Base-by-base conservation (phyloP, 768 basidiomycete genomes). In the Russula foetens region DNA sequence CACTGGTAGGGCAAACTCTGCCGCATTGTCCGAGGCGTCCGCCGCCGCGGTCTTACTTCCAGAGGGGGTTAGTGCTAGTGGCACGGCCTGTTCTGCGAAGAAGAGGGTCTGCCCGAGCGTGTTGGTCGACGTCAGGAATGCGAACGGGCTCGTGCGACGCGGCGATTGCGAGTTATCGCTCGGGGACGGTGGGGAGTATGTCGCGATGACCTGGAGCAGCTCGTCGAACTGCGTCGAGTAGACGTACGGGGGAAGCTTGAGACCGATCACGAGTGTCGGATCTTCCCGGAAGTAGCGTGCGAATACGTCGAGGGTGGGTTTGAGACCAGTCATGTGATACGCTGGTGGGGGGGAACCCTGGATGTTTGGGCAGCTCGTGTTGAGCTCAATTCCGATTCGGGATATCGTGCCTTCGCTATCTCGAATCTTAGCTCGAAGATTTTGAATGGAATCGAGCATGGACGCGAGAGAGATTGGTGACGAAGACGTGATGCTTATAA, bases 321-420 rank as follows among this genome's bases (percentile, higher is more conserved):
- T 56, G 55, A 92, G 79, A 48, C 26, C 71, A 1, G 73, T 14
- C 53, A 83, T 77, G 41, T 79, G 71, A 72, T 93, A 93, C 11
- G 87, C 81, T 21, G 84, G 79, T 0, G 88, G 89, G 0, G 88
- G 79, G 4, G 76, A 74, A 12, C 71, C 72, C 57, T 71, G 68
- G 65, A 92, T 87, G 69, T 94, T 94, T 4, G 92, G 92, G 65
- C 92, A 94, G 43, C 85, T 88, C 0, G 89, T 84, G 71, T 94
- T 94, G 68, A 93, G 76, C 71, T 94, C 92, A 66, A 92, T 73
- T 15, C 81, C 91, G 61, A 93, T 74, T 63, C 75, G 65, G n/a
- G 70, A 70, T 1, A 63, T 52, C 67, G 63, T 76, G 71, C 56
- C 68, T 64, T 44, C 26, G 7, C 29, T 0, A 56, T 69, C 69